Evolutionary conservation across 192 early-diverging fungal species (phyloP), one percentile per base, ranked within the genome.

Genomic region (Rhizoclosmatium globosum): DNA sequence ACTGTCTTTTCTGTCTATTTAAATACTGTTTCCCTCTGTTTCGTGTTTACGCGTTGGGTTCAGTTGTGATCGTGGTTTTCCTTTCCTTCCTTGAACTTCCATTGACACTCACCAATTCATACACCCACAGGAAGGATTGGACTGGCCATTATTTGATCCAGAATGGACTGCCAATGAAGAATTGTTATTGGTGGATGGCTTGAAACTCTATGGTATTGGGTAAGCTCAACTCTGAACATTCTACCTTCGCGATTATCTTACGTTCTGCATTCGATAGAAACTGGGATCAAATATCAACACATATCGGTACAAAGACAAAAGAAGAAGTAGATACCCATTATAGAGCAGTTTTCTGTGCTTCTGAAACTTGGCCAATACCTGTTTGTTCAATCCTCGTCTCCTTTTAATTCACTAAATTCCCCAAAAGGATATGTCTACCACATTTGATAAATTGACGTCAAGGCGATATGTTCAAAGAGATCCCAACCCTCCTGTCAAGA

Each of bases 121-220:
- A 64, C 11, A 39, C 13, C 31, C 15, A 64, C 57, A 92, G 91
- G 94, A 94, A 82, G 90, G 89, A 48, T 91, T 93, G 62, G 91
- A 90, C 69, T 98, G 96, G 81, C 94, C 96, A 4, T 93, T 99
- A 50, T 97, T 96, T 79, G 92, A 94, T 19, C 85, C 87, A 21
- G 91, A 95, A 69, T 99, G 98, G 98, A 93, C 92, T 57, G 98
- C 96, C 3, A 95, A 99, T 64, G 98, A 99, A 76, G 98, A 99
- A 86, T 86, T 99, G 60, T 77, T 95, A 70, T 86, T 99, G 74
- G 94, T 99, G 53, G 95, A 98, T 71, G 94, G 92, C 4, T 87
- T 95, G 59, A 93, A 96, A 82, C 89, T 94, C 80, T 95, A 92
- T 84, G 98, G 98, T 31, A 90, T 98, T 70, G 98, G 98, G 46